phyloP scores from a whole-genome alignment of 169 alveolate genomes.

The Plasmodium blacklocki region DNA sequence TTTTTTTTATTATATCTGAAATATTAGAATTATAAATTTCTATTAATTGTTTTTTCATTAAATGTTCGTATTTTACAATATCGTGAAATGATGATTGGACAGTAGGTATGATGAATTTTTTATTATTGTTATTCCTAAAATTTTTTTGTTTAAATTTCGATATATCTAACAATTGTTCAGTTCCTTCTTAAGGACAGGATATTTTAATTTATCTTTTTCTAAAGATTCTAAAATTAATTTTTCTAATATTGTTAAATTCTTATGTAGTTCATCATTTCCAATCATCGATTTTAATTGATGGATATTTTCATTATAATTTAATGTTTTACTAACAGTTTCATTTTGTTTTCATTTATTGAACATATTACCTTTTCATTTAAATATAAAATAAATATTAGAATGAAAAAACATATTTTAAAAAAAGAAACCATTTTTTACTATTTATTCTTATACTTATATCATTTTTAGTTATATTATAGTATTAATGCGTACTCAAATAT shows the following conservation, averaged over 20 bases:
- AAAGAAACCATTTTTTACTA: no score
- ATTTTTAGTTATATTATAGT: no score
- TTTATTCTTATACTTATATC: no score
- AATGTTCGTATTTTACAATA: constrained; percentile 45
- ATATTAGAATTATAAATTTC: constrained; percentile 7
- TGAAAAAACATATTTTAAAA: no score
- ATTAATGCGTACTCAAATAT: no score
- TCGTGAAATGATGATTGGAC: not conserved
- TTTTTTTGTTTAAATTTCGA: constrained; percentile 29
- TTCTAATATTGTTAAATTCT: constrained; percentile 42
- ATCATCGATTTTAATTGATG: constrained; percentile 24
- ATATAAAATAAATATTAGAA: no score
- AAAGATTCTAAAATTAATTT: constrained; percentile 18
- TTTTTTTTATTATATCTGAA: constrained; percentile 17
- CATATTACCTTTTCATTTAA: no score
- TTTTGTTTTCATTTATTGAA: no score
- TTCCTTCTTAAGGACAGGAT: constrained; percentile 12
- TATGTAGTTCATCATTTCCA: constrained; percentile 10
- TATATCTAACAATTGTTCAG: constrained; percentile 9
- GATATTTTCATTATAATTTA: no score
- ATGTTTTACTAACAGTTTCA: no score
- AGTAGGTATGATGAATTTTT: no score
- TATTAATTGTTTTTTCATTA: constrained; percentile 21
- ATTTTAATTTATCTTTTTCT: constrained; percentile 22
- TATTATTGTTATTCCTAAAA: no score